These are phyloP conservation scores for Danielia oregonensis DNA, from an alignment of 805 yeast species.

Conservation along the genomic window DNA sequence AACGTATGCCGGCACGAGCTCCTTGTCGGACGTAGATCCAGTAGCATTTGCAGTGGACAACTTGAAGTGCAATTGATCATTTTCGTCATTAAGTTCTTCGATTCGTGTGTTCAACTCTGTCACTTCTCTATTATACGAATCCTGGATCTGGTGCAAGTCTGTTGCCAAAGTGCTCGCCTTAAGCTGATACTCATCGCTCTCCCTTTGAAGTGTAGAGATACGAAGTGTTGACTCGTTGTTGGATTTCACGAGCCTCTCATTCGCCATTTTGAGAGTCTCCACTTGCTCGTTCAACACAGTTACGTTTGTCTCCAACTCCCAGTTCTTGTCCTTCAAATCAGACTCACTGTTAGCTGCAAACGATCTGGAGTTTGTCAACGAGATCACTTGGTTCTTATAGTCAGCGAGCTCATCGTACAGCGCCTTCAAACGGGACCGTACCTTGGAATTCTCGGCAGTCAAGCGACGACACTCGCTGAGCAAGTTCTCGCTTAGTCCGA, in stretches of 20 bases:
- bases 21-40: neutral
- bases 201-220: slow-evolving; percentile 32
- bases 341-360: slow-evolving; percentile 42
- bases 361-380: slow-evolving; percentile 31
- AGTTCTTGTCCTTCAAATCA: slow-evolving; percentile 53
- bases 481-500: slow-evolving; percentile 69
- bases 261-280: slow-evolving; percentile 35
- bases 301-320: slow-evolving; percentile 60
- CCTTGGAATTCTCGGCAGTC: slow-evolving; percentile 56
- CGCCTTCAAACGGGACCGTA: slow-evolving; percentile 40
- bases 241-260: slow-evolving; percentile 32
- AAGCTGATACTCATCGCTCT: slow-evolving; percentile 46
- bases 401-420: slow-evolving; percentile 41
- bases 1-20: neutral
- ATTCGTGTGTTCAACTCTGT: slow-evolving; percentile 49
- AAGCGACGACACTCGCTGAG: slow-evolving; percentile 67
- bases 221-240: slow-evolving; percentile 32
- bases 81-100: slow-evolving; percentile 64
- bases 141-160: slow-evolving; percentile 34
- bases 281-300: slow-evolving; percentile 43
- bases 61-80: slow-evolving; percentile 51
- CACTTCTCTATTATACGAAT: slow-evolving; percentile 38
- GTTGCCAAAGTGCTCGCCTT: slow-evolving; percentile 38
- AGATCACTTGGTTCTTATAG: slow-evolving; percentile 31
- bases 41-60: slow-evolving; percentile 15